Conservation (phyloP, 305 asterid genomes). For the Fraxinus floribunda region DNA sequence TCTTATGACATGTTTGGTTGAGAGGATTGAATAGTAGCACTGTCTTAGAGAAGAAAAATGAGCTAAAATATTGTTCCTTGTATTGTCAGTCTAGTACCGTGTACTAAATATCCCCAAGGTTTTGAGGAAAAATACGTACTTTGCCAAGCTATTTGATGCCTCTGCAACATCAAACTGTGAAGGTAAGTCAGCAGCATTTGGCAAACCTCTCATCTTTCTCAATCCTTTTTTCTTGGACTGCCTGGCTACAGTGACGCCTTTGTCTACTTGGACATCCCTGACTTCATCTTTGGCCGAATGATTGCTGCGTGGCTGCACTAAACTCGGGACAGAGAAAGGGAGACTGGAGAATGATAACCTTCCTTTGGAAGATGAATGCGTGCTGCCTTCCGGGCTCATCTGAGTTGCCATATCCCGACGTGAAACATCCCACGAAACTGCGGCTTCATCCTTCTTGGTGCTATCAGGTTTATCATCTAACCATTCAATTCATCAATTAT, state of each 20-base stretch:
- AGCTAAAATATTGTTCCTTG: neutral
- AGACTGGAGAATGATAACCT: constrained; percentile 47
- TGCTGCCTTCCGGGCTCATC: constrained; percentile 81
- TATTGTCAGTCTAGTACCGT: neutral
- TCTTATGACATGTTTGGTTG: neutral
- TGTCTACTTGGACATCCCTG: constrained; percentile 89
- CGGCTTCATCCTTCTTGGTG: constrained; percentile 40
- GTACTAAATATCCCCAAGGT: neutral
- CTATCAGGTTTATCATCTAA: constrained; percentile 44
- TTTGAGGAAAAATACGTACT: constrained; percentile 30
- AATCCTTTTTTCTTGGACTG: constrained; percentile 44
- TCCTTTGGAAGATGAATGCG: constrained; percentile 52
- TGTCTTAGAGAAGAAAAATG: neutral
- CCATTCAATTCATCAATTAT: constrained; percentile 11
- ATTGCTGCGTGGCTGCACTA: constrained; percentile 25
- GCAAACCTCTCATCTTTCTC: constrained; percentile 33
- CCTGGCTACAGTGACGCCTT: constrained; percentile 48
- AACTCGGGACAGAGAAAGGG: constrained; percentile 34
- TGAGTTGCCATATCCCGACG: constrained; percentile 87
- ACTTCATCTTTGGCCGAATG: constrained; percentile 50
- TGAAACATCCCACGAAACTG: constrained; percentile 33
- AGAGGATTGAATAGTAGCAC: neutral
- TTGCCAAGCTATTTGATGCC: constrained; percentile 46
- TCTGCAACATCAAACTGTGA: constrained; percentile 47
- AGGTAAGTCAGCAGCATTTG: constrained; percentile 27